Evolutionary conservation across 768 basidiomycete genomes (phyloP), one percentile per base, ranked within the genome.

Genomic region (Lactarius deliciosus): DNA sequence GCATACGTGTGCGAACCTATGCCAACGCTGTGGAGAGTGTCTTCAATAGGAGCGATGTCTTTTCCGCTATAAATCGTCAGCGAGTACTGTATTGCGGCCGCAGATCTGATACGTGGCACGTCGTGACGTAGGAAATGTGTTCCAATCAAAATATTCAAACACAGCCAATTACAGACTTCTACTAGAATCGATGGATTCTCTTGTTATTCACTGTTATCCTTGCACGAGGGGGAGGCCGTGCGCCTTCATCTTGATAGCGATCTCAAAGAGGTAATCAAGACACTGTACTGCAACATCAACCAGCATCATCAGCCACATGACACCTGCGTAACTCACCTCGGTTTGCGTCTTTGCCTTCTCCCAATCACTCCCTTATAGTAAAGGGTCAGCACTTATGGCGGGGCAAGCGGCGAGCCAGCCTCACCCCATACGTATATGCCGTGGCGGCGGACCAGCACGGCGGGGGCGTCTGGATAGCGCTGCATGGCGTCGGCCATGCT

Each of bases 291-390:
- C 5, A 5, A 11, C 25, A 28, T 34, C 32, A 66, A 7, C 13
- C 32, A 30, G 30, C 9, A 22, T 13, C 22, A 10, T 11, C 11
- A 11, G 16, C 50, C 11, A 16, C 11, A 41, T 30, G 41, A 25
- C 13, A 15, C 16, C 20, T n/a, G 34, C 32, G 63, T 50, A 20
- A 20, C 43, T 60, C 50, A 87, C 89, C 82, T 94, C 92, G 0
- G 91, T 86, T 73, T 94, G 92, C 0, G 91, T 91, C 77, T 94
- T 94, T 10, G 92, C 92, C 74, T 90, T 92, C 76, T 92, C 85
- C 92, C 92, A 94, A 73, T 91, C 85, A 57, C 80, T 74, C 22
- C 83, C 85, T 86, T n/a, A 64, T 57, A 1, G 30, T 20, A 32
- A 34, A 3, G 13, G 22, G 53, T 68, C 25, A 71, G 18, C 22